These are phyloP conservation scores for Astrephomene gubernaculifera DNA, from an alignment of 139 green algal genomes.

Conservation along the genomic window DNA sequence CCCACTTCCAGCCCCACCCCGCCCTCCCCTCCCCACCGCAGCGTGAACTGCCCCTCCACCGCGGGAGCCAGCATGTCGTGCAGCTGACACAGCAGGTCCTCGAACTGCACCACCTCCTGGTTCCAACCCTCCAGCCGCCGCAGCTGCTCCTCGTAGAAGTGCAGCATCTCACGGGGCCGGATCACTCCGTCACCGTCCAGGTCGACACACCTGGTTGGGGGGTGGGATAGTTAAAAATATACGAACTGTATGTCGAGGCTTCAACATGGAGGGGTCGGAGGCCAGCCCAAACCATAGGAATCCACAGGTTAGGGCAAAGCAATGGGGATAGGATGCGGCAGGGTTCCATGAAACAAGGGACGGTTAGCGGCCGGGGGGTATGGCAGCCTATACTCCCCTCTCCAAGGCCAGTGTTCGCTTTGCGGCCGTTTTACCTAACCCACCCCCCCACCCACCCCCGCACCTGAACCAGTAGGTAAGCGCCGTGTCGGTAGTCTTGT, in stretches of 20 bases:
- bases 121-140: slow-evolving; percentile 95
- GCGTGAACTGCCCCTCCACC: slow-evolving; percentile 65
- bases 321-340: no score
- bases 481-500: slow-evolving; percentile 93
- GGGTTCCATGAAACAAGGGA: no score
- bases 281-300: no score
- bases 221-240: no score
- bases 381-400: no score
- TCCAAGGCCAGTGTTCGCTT: no score
- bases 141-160: slow-evolving; percentile 99
- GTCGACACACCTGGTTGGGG: slow-evolving; percentile 91
- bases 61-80: slow-evolving; percentile 93
- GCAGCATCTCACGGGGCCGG: slow-evolving; percentile 85
- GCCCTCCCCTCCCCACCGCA: slow-evolving; percentile 31
- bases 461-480: slow-evolving; percentile 97
- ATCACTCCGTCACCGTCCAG: slow-evolving; percentile 93
- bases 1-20: not conserved
- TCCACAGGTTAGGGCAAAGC: no score
- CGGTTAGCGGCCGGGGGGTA: no score
- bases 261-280: not conserved
- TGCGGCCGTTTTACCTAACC: not conserved
- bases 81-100: slow-evolving; percentile 96
- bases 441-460: not conserved
- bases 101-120: slow-evolving; percentile 86
- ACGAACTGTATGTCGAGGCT: no score